Evolutionary conservation across 2,329 filamentous ascomycete genomes (phyloP).

Genomic region (Colletotrichum sp.): DNA sequence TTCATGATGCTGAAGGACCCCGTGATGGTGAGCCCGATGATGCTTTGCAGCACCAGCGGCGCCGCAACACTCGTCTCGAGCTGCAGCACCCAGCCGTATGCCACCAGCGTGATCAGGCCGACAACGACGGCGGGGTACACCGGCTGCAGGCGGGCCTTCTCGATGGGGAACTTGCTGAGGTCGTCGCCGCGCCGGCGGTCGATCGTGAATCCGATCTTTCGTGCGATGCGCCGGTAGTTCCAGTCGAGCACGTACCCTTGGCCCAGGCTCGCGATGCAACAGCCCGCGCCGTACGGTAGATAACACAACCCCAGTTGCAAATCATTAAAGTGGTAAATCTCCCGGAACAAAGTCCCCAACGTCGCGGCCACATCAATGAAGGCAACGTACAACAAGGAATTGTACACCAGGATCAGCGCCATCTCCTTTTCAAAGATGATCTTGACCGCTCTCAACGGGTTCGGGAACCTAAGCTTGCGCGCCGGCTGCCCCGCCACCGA

Average conservation of each 20-base stretch:
- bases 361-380: constrained; percentile 61
- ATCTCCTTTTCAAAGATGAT: constrained; percentile 65
- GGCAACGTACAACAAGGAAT: constrained; percentile 58
- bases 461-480: constrained; percentile 56
- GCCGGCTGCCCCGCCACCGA: constrained; percentile 37
- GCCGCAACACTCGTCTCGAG: constrained; percentile 55
- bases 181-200: constrained; percentile 62
- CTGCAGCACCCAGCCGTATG: constrained; percentile 64
- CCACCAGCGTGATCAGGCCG: constrained; percentile 56
- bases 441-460: constrained; percentile 59
- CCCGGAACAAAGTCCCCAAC: constrained; percentile 54
- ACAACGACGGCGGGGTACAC: constrained; percentile 59
- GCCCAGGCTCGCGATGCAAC: constrained; percentile 50
- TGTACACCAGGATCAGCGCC: constrained; percentile 56
- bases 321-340: constrained; percentile 56
- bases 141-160: constrained; percentile 58
- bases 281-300: constrained; percentile 58
- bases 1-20: constrained; percentile 69
- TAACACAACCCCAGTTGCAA: constrained; percentile 60
- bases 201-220: constrained; percentile 64
- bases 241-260: constrained; percentile 66
- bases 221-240: constrained; percentile 75
- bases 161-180: constrained; percentile 58
- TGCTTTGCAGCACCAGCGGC: constrained; percentile 60
- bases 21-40: constrained; percentile 63